Conservation (phyloP, 371 early-diverging fungal species). For the Lichtheimia ornata region DNA sequence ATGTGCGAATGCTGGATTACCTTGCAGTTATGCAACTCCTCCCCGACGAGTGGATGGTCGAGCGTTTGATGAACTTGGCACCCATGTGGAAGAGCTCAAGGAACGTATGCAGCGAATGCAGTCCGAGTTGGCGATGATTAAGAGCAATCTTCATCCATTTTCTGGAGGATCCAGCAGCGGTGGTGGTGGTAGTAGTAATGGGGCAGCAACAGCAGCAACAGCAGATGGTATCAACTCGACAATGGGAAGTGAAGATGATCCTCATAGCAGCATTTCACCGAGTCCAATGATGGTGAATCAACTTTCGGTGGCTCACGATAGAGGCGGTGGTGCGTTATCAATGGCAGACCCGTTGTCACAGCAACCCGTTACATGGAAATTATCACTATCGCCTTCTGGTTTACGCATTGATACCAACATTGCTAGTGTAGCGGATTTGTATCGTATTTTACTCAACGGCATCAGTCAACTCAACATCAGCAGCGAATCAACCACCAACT, state of each 20-base stretch:
- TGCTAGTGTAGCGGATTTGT: slow-evolving; percentile 52
- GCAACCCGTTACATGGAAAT: slow-evolving; percentile 49
- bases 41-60: slow-evolving; percentile 60
- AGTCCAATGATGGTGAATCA: slow-evolving; percentile 11
- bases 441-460: slow-evolving; percentile 49
- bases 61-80: slow-evolving; percentile 57
- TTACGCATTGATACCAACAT: slow-evolving; percentile 55
- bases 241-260: slow-evolving; percentile 14
- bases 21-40: slow-evolving; percentile 56
- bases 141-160: slow-evolving; percentile 43
- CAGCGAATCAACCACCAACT: slow-evolving; percentile 34
- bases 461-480: slow-evolving; percentile 54
- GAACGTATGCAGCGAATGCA: slow-evolving; percentile 56
- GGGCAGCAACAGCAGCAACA: slow-evolving; percentile 10
- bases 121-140: slow-evolving; percentile 53
- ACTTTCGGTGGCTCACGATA: slow-evolving; percentile 3
- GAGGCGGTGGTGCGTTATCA: background rate
- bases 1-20: slow-evolving; percentile 55
- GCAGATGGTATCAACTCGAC: slow-evolving; percentile 1
- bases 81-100: slow-evolving; percentile 51
- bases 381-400: slow-evolving; percentile 50
- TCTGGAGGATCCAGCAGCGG: slow-evolving; percentile 17
- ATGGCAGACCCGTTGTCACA: slow-evolving; percentile 13
- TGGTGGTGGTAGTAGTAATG: background rate
- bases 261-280: slow-evolving; percentile 4